A percentile compares a stretch with the other conserved stretches of the same genome.
phyloP scores from a whole-genome alignment of 768 basidiomycete species.

The Mycena chlorophos region DNA sequence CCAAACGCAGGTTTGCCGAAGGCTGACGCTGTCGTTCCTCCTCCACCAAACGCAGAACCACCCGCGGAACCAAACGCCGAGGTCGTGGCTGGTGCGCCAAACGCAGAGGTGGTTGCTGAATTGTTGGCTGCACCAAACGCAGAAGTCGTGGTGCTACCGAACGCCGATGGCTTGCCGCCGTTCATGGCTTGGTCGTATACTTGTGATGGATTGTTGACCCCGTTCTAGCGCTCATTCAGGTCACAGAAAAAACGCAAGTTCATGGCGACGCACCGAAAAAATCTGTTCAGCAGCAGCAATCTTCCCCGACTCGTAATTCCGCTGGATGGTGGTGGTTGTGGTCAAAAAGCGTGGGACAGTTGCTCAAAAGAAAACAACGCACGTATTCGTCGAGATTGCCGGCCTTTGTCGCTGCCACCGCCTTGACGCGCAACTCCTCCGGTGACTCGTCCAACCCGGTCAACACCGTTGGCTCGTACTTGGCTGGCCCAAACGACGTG shows the following conservation, averaged over 20 bases:
- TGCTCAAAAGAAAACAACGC: constrained; percentile 27
- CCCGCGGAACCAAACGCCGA: constrained; percentile 24
- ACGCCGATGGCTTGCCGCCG: constrained; percentile 32
- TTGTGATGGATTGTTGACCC: constrained; percentile 47
- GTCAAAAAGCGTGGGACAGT: background rate
- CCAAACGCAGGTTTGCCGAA: constrained; percentile 34
- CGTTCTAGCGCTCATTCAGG: constrained; percentile 37
- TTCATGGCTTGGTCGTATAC: constrained; percentile 54
- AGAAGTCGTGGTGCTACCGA: constrained; percentile 22
- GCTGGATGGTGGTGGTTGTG: too few species aligned
- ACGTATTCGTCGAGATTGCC: constrained; percentile 71
- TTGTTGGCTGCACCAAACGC: constrained; percentile 32
- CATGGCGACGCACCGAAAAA: constrained; percentile 34
- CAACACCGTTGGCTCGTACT: constrained; percentile 68
- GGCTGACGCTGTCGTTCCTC: background rate
- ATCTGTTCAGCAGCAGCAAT: constrained; percentile 54
- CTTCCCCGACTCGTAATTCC: constrained; percentile 59
- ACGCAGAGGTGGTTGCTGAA: constrained; percentile 26
- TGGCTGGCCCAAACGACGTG: constrained; percentile 76
- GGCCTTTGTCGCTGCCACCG: constrained; percentile 52
- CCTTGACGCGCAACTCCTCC: constrained; percentile 77
- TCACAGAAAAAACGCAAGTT: background rate
- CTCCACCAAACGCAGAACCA: constrained; percentile 1
- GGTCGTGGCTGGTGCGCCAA: constrained; percentile 18
- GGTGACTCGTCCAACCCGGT: constrained; percentile 67